Base-by-base conservation (phyloP, 139 green algal genomes). In the Chlorella sp. region DNA sequence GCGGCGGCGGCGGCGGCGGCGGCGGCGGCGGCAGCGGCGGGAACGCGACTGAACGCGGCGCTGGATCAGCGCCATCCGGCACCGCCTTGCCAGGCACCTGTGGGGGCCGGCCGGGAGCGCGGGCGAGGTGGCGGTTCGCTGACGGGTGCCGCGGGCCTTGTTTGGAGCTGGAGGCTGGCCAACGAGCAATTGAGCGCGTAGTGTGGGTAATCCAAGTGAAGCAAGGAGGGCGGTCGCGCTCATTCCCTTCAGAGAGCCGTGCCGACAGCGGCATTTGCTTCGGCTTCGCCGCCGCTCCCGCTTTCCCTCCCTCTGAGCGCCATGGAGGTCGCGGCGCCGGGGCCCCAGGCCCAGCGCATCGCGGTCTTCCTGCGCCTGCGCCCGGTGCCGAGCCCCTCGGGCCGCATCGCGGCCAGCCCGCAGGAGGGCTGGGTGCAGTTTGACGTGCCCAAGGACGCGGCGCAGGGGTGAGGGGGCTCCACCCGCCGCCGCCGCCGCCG, bases 341-440 rank as follows among this genome's bases (percentile, higher is more conserved):
- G 13, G 0, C 60, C 9, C 60, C 26, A 26, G 38, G 34, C 34
- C 25, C 12, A 82, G 67, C 80, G 80, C 21, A 95, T 96, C 34
- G 86, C 90, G 34, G 92, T 95, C n/a, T 95, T 87, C 57, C 72
- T 96, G 3, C 88, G 92, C 32, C 62, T 96, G n/a, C 86, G 88
- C 21, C 93, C 93, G 34, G 89, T 92, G 0, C 20, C 78, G 23
- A 34, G 78, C 5, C 39, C 82, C 0, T 87, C 84, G 0, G 51
- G 74, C 4, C 63, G 87, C 13, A 56, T 96, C 20, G 26, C 39
- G 4, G 21, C 93, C 17, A 87, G 93, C 57, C 32, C 68, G 0
- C 47, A 88, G 26, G 87, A 91, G 25, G 47, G 57, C 5, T 80
- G 65, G 69, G 82, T 91, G 30, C 65, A 87, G 32, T 90, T 93